Evolutionary conservation across 2,329 filamentous ascomycete species (phyloP), one percentile per base, ranked within the genome.

Genomic region (Botryotinia convoluta): DNA sequence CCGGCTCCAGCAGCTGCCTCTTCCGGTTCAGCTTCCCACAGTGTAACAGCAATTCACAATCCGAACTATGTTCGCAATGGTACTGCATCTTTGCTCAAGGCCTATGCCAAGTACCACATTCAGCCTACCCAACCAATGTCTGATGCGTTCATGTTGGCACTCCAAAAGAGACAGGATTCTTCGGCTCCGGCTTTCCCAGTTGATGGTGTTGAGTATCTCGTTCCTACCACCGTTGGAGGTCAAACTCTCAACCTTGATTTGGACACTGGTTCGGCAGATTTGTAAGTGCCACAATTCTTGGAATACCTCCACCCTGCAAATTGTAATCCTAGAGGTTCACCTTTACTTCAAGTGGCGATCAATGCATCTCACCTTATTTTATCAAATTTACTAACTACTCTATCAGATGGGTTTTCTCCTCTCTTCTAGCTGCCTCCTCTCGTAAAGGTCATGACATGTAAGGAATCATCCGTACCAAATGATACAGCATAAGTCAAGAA

Each of bases 231-330:
- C 18, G 73, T 80, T 74, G 79, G 79, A 64, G 79, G 79, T 35
- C 77, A 81, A 71, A 75, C 61, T 4, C 69, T 81, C 51, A 77
- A 80, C 71, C 73, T 81, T 68, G 79, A 80, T 51, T 79, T 81
- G 71, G 80, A 81, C 60, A 79, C 77, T 61, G 79, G 80, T 37
- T 77, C 75, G 63, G 74, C 79, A 57, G 80, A 81, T 74, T 74
- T 80, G 79, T 81, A 77, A 75, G 79, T 76, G 59, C 37, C 18
- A 35, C 61, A 20, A 20, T n/a, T 69, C n/a, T 26, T 51, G 26
- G 9, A 18, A 44, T 18, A 14, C 3, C 7, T 37, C 6, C 51
- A 26, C 26, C 6, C 22, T n/a, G 42, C 26, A 26, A 32, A 16
- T 29, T 3, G 32, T 32, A 18, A 20, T 57, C 26, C 1, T 6